A percentile compares a stretch with the other conserved stretches of the same genome.
Conservation (phyloP, 352 stramenopile species). For the Phytophthora vignae region DNA sequence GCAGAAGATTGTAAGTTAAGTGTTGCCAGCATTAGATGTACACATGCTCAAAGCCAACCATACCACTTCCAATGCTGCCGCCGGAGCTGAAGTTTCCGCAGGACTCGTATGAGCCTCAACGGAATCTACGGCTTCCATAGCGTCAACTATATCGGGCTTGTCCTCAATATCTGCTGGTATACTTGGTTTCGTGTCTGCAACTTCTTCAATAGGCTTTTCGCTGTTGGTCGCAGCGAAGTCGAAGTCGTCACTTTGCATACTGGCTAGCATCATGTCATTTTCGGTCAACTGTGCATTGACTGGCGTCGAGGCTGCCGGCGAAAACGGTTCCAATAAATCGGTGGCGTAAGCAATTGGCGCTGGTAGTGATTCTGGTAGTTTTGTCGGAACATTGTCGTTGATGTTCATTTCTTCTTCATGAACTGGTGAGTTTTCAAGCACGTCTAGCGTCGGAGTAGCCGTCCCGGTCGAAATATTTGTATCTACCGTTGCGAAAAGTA, state of each 20-base stretch:
- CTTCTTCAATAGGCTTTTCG: constrained; percentile 5
- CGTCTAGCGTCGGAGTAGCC: neutral
- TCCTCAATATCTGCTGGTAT: neutral
- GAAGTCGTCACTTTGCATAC: constrained; percentile 44
- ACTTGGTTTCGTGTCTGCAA: constrained; percentile 1
- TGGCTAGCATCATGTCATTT: constrained; percentile 33
- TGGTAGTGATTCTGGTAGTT: neutral
- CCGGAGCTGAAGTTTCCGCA: constrained; percentile 2
- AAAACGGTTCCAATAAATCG: constrained; percentile 12
- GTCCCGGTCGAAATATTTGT: neutral
- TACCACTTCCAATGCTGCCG: constrained; percentile 25
- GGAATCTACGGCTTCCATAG: neutral
- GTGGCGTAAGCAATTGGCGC: constrained; percentile 8
- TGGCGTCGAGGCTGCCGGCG: constrained; percentile 4
- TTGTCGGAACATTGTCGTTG: neutral
- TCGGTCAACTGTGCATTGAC: constrained; percentile 4
- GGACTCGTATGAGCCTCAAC: neutral
- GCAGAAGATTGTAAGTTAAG: neutral
- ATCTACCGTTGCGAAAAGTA: neutral
- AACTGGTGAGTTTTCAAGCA: constrained; percentile 3
- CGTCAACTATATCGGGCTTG: neutral
- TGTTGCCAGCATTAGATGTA: neutral
- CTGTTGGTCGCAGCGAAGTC: constrained; percentile 19
- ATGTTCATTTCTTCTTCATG: neutral
- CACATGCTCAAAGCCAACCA: neutral